Evolutionary conservation across 139 green algal species (phyloP), one percentile per base, ranked within the genome.

Genomic region (Tetradesmus lagerheimii): DNA sequence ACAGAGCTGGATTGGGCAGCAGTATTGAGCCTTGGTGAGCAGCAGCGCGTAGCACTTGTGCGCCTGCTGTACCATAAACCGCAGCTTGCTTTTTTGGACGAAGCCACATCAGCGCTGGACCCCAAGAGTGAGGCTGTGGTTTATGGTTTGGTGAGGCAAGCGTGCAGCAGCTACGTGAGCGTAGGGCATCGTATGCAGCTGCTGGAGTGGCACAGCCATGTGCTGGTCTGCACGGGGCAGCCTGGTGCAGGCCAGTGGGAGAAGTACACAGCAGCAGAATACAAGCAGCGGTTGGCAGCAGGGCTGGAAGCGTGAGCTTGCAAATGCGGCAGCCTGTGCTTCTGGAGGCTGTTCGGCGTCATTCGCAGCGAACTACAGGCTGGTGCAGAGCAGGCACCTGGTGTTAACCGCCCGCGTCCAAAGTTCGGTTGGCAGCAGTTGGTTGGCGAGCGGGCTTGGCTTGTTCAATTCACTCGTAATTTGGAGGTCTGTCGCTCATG

Each of bases 131-230:
- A 98, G 89, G 81, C 77, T 8, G 89, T 80, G 14, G 74, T 96
- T 35, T 98, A 98, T 88, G 47, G 31, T 0, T 47, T 85, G 9
- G 86, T 98, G n/a, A 66, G 84, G 76, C 85, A 80, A 35, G 64
- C 85, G 18, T 94, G 92, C 85, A 41, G 43, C 45, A 95, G 90
- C 87, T 97, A 93, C 84, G 93, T 98, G 15, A 96, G 92, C 12
- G 94, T 98, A 23, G 96, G 96, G n/a, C 96, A 98, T 92, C 91
- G 95, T 25, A 80, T 88, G 88, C 88, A 95, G 93, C 94, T 98
- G 83, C 80, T 95, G 66, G 78, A 92, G 29, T 95, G 95, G 91
- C 96, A 98, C 93, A 97, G 91, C 14, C 94, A 97, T 74, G 94
- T 98, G 79, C 92, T 98, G 53, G 93, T 95, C 75, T 85, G 41